Evolutionary conservation across 169 alveolate species (phyloP).

Genomic region (Plasmodium berghei): DNA sequence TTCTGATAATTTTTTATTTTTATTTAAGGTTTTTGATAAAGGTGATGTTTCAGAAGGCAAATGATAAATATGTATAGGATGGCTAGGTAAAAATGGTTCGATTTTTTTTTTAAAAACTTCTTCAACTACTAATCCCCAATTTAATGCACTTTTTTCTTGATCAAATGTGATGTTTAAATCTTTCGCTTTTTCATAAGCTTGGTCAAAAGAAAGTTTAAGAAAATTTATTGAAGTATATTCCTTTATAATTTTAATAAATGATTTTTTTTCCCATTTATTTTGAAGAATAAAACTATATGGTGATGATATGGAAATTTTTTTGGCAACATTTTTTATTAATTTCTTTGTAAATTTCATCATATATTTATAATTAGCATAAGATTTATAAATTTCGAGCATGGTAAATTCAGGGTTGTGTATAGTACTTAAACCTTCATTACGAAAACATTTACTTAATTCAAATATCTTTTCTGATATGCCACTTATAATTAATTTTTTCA

Average conservation of each 20-base stretch:
- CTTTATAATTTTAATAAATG: conserved; percentile 39
- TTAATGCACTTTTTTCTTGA: conserved; percentile 32
- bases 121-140: conserved; percentile 79
- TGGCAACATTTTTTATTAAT: conserved; percentile 85
- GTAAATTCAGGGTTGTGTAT: conserved; percentile 96
- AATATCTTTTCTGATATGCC: conserved; percentile 92
- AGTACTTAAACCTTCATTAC: conserved; percentile 94
- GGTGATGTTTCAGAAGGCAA: conserved; percentile 71
- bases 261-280: conserved; percentile 48
- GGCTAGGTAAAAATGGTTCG: conserved; percentile 48
- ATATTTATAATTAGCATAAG: conserved; percentile 94
- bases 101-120: conserved; percentile 75
- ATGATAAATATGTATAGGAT: conserved; percentile 68
- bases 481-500: conserved; percentile 93
- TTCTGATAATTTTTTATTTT: conserved; percentile 87
- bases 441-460: conserved; percentile 96
- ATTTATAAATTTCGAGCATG: conserved; percentile 93
- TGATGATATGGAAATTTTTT: conserved; percentile 8
- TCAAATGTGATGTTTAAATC: conserved; percentile 47
- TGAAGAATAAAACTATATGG: conserved; percentile 1
- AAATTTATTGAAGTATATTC: conserved; percentile 34
- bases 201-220: conserved; percentile 46
- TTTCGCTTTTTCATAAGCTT: conserved; percentile 68
- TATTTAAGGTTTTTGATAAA: conserved; percentile 55
- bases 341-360: conserved; percentile 93